Base-by-base conservation (phyloP, 1,139 yeast genomes). In the Kodamaea sp. region DNA sequence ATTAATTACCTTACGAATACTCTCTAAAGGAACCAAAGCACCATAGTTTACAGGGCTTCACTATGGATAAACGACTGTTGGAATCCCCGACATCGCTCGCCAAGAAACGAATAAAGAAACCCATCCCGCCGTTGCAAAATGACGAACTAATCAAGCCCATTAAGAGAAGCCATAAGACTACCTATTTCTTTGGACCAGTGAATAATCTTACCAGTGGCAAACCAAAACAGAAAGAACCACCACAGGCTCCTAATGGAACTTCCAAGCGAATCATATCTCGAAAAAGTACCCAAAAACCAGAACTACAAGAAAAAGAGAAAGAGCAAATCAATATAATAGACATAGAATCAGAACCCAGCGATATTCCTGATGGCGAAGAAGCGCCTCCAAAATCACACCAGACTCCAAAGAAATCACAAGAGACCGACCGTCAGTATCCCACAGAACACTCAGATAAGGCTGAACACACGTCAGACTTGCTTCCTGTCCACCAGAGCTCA, bases 181-280 rank as follows among this genome's bases (percentile, higher is more conserved):
- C 64, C 4, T 68, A 67, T 42, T 61, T 64, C 41, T 68, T 68
- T 43, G 57, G 53, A 33, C 73, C 75, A 2, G 52, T 58, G 15
- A 63, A 68, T 38, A 54, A 50, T 3, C 50, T 63, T 24, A 51
- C 52, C 24, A 38, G 19, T 22, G 9, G 7, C 21, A 16, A 19
- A n/a, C 15, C 29, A 30, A 8, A 18, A 9, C 9, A 14, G 8
- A n/a, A 11, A n/a, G 7, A 7, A n/a, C 9, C n/a, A n/a, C 9
- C 5, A 13, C 19, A n/a, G 14, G n/a, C n/a, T 15, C 24, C 21
- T 4, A 15, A 8, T 22, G 13, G 15, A 13, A 13, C 26, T 15
- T 6, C 13, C 23, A 10, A 10, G n/a, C n/a, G n/a, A n/a, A n/a
- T n/a, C n/a, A n/a, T n/a, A n/a, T n/a, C n/a, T n/a, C n/a, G n/a